Percentiles rank a stretch among this genome's conserved stretches.
Conservation (phyloP, 306 rosid species). For the Arachis hypogaea region DNA sequence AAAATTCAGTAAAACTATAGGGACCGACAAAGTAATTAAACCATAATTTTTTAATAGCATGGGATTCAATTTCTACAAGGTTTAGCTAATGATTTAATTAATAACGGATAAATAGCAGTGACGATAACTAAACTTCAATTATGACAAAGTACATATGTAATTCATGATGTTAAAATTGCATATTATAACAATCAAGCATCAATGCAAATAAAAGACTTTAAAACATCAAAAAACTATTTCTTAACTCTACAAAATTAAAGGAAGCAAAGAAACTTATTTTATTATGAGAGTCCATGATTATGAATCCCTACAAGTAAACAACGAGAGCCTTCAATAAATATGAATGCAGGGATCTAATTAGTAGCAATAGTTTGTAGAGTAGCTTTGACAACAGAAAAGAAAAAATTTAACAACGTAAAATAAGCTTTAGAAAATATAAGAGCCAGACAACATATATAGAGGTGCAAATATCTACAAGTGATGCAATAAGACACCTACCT, state of each 20-base stretch:
- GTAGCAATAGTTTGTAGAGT: conserved; percentile 19
- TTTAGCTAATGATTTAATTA: conserved; percentile 30
- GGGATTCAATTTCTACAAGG: conserved; percentile 14
- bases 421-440: conserved; percentile 25
- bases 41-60: conserved; percentile 9
- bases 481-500: conserved; percentile 67
- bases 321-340: conserved; percentile 21
- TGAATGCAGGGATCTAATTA: conserved; percentile 2
- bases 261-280: conserved; percentile 26
- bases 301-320: conserved; percentile 6
- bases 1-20: too few relatives aligned
- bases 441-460: conserved; percentile 5
- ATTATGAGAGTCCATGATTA: background rate
- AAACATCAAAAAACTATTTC: conserved; percentile 6
- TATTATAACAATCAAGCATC: conserved; percentile 1
- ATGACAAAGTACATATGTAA: background rate
- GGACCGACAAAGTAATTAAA: too few relatives aligned
- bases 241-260: conserved; percentile 10
- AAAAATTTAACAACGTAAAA: background rate
- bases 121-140: background rate
- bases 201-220: conserved; percentile 11
- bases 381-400: background rate
- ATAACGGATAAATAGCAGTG: conserved; percentile 3
- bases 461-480: conserved; percentile 23
- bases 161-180: conserved; percentile 15